Conservation (phyloP, 345 rosid genomes). For the Viola odorata region DNA sequence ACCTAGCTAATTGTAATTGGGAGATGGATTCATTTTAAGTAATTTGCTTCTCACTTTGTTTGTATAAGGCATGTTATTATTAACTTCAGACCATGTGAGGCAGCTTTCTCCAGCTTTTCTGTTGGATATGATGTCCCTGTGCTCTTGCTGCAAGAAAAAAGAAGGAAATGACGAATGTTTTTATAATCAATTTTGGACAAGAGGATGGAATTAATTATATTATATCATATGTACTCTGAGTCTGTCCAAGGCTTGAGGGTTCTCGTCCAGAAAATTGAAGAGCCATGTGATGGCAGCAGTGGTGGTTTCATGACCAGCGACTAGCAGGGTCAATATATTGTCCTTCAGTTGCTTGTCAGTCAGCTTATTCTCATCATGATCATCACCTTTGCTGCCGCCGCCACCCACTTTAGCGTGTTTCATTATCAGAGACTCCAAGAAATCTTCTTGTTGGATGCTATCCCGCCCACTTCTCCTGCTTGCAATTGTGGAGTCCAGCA, state of each 20-base stretch:
- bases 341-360: slow-evolving; percentile 55
- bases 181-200: too few species aligned
- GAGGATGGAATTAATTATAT: too few species aligned
- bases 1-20: background rate
- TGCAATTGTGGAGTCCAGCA: slow-evolving; percentile 43
- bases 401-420: slow-evolving; percentile 34
- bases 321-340: slow-evolving; percentile 51
- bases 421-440: slow-evolving; percentile 51
- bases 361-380: slow-evolving; percentile 37
- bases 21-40: background rate
- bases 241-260: slow-evolving; percentile 38
- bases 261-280: slow-evolving; percentile 52
- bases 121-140: slow-evolving; percentile 30
- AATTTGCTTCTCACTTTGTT: slow-evolving; percentile 33
- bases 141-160: slow-evolving; percentile 47
- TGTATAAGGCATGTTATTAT: slow-evolving; percentile 53
- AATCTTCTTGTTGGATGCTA: slow-evolving; percentile 42
- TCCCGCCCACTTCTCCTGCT: slow-evolving; percentile 38
- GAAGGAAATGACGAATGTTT: too few species aligned
- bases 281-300: slow-evolving; percentile 65
- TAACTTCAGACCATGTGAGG: slow-evolving; percentile 51
- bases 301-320: slow-evolving; percentile 71
- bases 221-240: too few species aligned
- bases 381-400: slow-evolving; percentile 3
- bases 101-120: slow-evolving; percentile 28